Evolutionary conservation across 1,284 basidiomycete species (phyloP).

Genomic region (Malassezia japonica): DNA sequence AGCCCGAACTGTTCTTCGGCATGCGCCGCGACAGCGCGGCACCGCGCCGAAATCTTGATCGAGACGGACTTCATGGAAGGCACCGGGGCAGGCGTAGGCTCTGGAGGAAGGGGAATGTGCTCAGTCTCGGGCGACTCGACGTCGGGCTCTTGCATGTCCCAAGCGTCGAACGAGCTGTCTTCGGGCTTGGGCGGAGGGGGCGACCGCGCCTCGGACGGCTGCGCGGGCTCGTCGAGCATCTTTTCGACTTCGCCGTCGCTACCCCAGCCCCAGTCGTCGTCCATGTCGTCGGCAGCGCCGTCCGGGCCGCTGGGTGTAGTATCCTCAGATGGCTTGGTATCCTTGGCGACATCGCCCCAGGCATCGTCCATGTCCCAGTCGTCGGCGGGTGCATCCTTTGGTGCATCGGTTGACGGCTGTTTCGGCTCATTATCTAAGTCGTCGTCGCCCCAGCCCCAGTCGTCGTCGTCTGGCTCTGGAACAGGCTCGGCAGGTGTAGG

Average conservation of each 20-base stretch:
- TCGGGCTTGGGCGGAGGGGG: background rate
- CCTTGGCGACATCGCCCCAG: background rate
- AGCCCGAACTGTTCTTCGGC: background rate
- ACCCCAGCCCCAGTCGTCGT: conserved; percentile 11
- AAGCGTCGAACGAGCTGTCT: conserved; percentile 5
- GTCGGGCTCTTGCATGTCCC: conserved; percentile 12
- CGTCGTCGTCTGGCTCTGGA: conserved; percentile 3
- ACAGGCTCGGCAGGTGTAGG: background rate
- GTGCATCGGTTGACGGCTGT: background rate
- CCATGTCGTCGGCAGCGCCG: background rate
- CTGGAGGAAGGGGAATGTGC: background rate
- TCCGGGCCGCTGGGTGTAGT: background rate
- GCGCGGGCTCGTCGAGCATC: background rate
- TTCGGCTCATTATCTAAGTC: background rate
- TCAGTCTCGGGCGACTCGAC: background rate
- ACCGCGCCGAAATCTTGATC: background rate
- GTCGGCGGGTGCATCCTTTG: background rate
- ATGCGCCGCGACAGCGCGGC: background rate
- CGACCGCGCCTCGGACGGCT: background rate
- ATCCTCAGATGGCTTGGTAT: background rate
- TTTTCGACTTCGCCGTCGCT: conserved; percentile 7
- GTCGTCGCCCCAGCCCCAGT: conserved; percentile 16
- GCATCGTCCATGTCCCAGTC: background rate
- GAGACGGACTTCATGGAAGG: background rate
- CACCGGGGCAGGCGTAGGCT: background rate